Base-by-base conservation (phyloP, 805 yeast genomes). In the Metschnikowia lochheadii region DNA sequence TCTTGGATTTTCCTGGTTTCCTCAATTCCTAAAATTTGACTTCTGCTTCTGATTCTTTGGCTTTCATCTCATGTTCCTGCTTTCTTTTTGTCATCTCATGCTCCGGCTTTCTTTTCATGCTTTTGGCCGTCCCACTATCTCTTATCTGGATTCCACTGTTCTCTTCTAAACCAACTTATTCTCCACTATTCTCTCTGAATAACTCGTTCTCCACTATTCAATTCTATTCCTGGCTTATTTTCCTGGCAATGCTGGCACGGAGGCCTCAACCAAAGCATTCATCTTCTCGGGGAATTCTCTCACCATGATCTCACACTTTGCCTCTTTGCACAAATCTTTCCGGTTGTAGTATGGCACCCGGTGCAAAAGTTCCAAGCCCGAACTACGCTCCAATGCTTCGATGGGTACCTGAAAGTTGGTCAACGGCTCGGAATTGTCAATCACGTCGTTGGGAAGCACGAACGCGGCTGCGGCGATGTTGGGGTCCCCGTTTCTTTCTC, bases 361-460 rank as follows among this genome's bases (percentile, higher is more conserved):
- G 47, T 84, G 82, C 63, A 94, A 70, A 49, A 94, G 81, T 56
- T 85, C 91, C 50, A 91, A 74, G 0, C 99, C 99, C 1, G 91
- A 75, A 2, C 96, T 79, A 60, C 88, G 79, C 67, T 94, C 98
- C 49, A 94, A 70, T 0, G 96, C 95, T 56, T 91, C 92, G 0
- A 91, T 67, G 2, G 98, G 97, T 8, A 91, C 96, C 63, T 87
- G 87, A 69, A 90, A 94, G 8, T 78, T 73, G 38, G 81, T 81
- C 54, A 94, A 72, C 5, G 91, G 90, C 1, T 81, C 79, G 21
- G 71, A 69, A 64, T 94, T 94, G 45, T 82, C 74, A 47, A 94
- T 91, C 6, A 66, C 73, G n/a, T 79, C 89, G 64, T 94, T 94
- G 26, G 99, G 99, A 58, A 94, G 67, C 13, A 94, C 97, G 72